Base-by-base conservation (phyloP, 2,329 filamentous ascomycete genomes). In the Trichophyton benhamiae region DNA sequence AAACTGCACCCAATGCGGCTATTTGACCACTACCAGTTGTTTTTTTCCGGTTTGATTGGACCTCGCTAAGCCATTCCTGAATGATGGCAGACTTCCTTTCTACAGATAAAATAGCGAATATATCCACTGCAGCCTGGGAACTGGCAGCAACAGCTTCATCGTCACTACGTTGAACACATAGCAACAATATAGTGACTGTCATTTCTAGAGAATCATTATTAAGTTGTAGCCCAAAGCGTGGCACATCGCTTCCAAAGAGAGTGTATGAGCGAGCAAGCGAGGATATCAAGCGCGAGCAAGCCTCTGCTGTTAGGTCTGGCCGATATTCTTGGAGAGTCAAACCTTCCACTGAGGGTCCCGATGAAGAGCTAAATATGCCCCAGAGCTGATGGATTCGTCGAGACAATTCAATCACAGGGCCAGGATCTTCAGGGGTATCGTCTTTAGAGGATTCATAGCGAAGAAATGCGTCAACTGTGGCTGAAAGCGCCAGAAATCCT, bases 11-110 rank as follows among this genome's bases (percentile, higher is more conserved):
- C 7, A 79, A 66, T 3, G 74, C 73, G 41, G 72, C 69, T 48
- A 79, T 75, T 60, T 78, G 75, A 8, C 77, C 77, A 30, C 74
- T 73, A 17, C 75, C 75, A 53, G 72, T 74, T 13, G 72, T 71
- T 27, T 72, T 65, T 59, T 72, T 72, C 66, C 71, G 71, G 55
- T 71, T 71, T 27, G 69, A 66, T 41, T 69, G 67, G 17, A 76
- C 71, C 59, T 73, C 67, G 33, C 71, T 68, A 60, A 78, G 70
- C 76, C 76, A 78, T 20, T 62, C 64, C 49, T 72, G 68, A 4
- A 77, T 67, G 2, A 73, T 71, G 20, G 69, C 64, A n/a, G 69
- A 65, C 62, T 74, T 72, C 58, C 72, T 71, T 3, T 61, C 30
- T 8, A 52, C 4, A 3, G 71, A 63, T 2, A 78, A 63, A 6